phyloP scores from a whole-genome alignment of 495 filamentous ascomycete genomes.

The Patellaria atrata region DNA sequence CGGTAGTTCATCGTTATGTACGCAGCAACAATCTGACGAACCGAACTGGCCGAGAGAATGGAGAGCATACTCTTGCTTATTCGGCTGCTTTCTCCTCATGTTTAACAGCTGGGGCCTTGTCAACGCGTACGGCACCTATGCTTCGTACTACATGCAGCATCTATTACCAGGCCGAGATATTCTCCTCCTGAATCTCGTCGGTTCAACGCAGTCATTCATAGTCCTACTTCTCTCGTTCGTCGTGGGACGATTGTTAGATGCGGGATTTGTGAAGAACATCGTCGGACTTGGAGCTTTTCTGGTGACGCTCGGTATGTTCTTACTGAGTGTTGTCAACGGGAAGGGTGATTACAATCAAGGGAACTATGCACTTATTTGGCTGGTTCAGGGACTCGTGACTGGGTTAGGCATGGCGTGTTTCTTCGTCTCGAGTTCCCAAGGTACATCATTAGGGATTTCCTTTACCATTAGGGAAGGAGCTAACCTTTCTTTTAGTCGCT shows the following conservation, averaged over 20 bases:
- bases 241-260: conserved; percentile 30
- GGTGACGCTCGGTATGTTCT: conserved; percentile 25
- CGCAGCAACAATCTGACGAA: conserved; percentile 6
- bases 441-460: conserved; percentile 9
- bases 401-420: conserved; percentile 33
- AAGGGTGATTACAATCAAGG: conserved; percentile 13
- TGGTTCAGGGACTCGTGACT: conserved; percentile 28
- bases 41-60: conserved; percentile 28
- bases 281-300: conserved; percentile 23
- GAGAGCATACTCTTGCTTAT: conserved; percentile 25
- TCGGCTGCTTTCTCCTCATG: conserved; percentile 33
- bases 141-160: conserved; percentile 27
- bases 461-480: conserved; percentile 3
- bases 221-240: conserved; percentile 27
- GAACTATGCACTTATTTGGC: conserved; percentile 25
- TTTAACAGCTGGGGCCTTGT: conserved; percentile 32
- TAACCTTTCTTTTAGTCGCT: conserved; percentile 25
- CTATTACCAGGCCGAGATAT: conserved; percentile 20
- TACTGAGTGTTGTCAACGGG: conserved; percentile 22
- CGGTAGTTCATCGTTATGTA: too few species aligned
- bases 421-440: conserved; percentile 32
- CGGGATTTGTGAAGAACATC: conserved; percentile 23
- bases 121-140: conserved; percentile 31
- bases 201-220: conserved; percentile 26
- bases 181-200: conserved; percentile 28